Percentiles rank a stretch among this genome's conserved stretches.
Conservation (phyloP, 768 basidiomycete species). For the Hypholoma fasciculare region DNA sequence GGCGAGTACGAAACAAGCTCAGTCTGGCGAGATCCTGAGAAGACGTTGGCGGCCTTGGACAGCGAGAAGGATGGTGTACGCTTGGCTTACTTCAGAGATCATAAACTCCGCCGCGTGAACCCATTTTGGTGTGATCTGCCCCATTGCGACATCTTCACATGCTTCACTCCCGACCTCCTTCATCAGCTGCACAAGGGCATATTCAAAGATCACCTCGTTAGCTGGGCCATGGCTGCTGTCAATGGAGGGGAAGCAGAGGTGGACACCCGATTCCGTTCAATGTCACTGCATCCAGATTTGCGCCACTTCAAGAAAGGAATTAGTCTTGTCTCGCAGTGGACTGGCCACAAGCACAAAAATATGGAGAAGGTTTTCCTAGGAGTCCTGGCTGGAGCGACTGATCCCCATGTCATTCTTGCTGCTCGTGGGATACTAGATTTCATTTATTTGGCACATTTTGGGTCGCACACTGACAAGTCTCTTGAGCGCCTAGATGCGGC, state of each 20-base stretch:
- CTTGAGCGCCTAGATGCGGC: too few species aligned
- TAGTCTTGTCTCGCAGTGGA: slow-evolving; percentile 2
- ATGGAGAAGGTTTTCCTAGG: slow-evolving; percentile 36
- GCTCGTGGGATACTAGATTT: slow-evolving; percentile 34
- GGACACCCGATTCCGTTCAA: slow-evolving; percentile 29
- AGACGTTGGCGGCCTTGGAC: slow-evolving; percentile 6
- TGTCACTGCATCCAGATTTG: slow-evolving; percentile 24
- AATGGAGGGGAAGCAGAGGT: slow-evolving; percentile 23
- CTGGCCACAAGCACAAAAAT: slow-evolving; percentile 32
- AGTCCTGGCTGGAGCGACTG: slow-evolving; percentile 24
- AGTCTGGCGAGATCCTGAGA: slow-evolving; percentile 2
- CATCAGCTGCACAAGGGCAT: slow-evolving; percentile 50
- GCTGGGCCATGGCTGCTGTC: slow-evolving; percentile 26
- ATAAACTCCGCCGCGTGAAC: slow-evolving; percentile 12
- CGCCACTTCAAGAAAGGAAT: slow-evolving; percentile 37
- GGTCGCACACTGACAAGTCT: too few species aligned
- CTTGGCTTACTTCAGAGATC: slow-evolving; percentile 13
- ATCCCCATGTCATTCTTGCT: slow-evolving; percentile 17
- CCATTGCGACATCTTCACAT: slow-evolving; percentile 10
- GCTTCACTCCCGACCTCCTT: slow-evolving; percentile 43
- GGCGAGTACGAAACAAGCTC: slow-evolving; percentile 5
- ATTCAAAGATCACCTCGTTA: slow-evolving; percentile 42
- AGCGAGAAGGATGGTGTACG: slow-evolving; percentile 3
- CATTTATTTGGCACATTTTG: slow-evolving; percentile 32
- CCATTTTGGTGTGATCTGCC: slow-evolving; percentile 42